A percentile compares a stretch with the other conserved stretches of the same genome.
Conservation (phyloP, 257 asterid species). For the Eucommia ulmoides region DNA sequence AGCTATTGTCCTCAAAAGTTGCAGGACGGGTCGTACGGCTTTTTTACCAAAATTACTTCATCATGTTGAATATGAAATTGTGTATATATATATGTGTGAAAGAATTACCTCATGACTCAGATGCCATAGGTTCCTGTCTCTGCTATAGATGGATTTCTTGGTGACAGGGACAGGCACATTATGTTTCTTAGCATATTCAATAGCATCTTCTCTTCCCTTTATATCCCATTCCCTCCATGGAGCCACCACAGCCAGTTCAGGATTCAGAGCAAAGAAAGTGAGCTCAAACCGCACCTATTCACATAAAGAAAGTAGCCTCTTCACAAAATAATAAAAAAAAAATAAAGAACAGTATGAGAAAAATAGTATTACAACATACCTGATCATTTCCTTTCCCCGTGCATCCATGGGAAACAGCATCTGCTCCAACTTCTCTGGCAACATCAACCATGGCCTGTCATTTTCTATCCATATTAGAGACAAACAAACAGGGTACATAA, state of each 20-base stretch:
- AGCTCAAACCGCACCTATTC: conserved; percentile 94
- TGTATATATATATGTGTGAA: no score
- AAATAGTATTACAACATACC: conserved; percentile 26
- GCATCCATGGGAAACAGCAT: conserved; percentile 97
- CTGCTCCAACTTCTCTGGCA: conserved; percentile 97
- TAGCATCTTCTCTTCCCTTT: conserved; percentile 91
- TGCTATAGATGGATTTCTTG: conserved; percentile 90
- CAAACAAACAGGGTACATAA: no score
- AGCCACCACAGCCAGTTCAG: conserved; percentile 87
- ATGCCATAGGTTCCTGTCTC: conserved; percentile 97
- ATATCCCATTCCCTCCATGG: conserved; percentile 99
- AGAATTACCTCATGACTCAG: conserved; percentile 84
- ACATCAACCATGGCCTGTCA: conserved; percentile 97
- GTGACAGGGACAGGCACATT: conserved; percentile 91
- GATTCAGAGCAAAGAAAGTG: conserved; percentile 94
- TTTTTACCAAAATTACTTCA: no score
- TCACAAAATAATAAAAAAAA: conserved; percentile 1
- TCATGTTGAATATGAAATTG: no score
- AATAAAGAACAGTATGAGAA: conserved; percentile 4
- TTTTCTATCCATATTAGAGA: no score
- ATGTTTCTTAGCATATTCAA: conserved; percentile 86
- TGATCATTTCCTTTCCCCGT: conserved; percentile 98
- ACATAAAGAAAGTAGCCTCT: conserved; percentile 6
- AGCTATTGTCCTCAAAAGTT: no score
- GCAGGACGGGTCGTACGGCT: no score